Conservation (phyloP, 2,329 filamentous ascomycete genomes). For the Juglanconis oblonga region DNA sequence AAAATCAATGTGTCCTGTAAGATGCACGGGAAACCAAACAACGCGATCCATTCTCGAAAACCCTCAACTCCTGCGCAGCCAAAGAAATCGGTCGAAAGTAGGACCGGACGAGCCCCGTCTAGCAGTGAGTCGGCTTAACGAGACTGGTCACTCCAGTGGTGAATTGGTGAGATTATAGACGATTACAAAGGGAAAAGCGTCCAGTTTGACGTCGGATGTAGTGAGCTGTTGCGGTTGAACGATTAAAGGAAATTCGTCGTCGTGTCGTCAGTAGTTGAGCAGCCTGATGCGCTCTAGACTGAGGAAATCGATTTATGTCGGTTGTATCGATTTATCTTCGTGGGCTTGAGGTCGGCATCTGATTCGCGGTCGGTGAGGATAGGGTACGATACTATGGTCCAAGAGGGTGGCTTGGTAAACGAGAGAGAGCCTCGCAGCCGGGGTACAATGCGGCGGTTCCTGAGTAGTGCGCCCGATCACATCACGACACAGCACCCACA, state of each 20-base stretch:
- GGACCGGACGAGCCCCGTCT: not conserved
- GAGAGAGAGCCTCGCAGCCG: not conserved
- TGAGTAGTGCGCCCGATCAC: slow-evolving; percentile 41
- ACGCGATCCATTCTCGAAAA: slow-evolving; percentile 10
- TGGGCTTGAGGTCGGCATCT: not conserved
- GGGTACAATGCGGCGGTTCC: not conserved
- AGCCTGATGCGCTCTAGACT: slow-evolving; percentile 10
- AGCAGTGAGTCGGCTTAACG: not conserved
- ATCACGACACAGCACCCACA: slow-evolving; percentile 74
- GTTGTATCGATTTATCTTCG: not conserved
- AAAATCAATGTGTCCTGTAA: slow-evolving; percentile 7
- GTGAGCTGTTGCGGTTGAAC: slow-evolving; percentile 1
- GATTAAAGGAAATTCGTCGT: slow-evolving; percentile 5
- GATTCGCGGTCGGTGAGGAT: not conserved
- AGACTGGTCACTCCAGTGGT: not conserved
- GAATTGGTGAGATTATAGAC: slow-evolving; percentile 9
- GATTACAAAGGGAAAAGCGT: slow-evolving; percentile 16
- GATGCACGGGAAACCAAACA: slow-evolving; percentile 11
- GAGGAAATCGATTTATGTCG: slow-evolving; percentile 4
- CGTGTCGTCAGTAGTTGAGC: slow-evolving; percentile 16
- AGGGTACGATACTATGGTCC: not conserved
- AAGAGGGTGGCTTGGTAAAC: not conserved
- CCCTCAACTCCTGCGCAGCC: slow-evolving; percentile 15
- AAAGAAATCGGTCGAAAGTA: not conserved
- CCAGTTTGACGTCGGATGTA: slow-evolving; percentile 2